These are phyloP conservation scores for Scorias spongiosa DNA, from an alignment of 2,329 filamentous ascomycete species.

Conservation along the genomic window DNA sequence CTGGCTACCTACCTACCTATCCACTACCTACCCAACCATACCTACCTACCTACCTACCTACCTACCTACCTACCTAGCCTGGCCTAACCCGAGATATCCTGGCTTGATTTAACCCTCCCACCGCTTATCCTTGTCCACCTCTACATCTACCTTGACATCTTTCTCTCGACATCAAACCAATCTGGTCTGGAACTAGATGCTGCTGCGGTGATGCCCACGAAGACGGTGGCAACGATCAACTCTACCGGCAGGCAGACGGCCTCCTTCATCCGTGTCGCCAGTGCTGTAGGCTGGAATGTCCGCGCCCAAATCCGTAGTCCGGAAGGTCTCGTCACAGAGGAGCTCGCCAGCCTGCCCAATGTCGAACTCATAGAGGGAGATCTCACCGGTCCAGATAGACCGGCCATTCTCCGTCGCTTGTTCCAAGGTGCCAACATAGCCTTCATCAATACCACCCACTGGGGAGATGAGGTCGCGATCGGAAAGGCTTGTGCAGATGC, in stretches of 20 bases:
- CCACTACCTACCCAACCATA: no score
- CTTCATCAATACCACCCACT: slow-evolving; percentile 96
- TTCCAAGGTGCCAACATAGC: slow-evolving; percentile 77
- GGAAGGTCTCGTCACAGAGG: slow-evolving; percentile 74
- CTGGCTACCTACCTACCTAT: no score
- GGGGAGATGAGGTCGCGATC: slow-evolving; percentile 84
- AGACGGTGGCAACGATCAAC: slow-evolving; percentile 89
- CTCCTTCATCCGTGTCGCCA: slow-evolving; percentile 84
- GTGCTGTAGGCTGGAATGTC: slow-evolving; percentile 84
- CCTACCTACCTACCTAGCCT: no score
- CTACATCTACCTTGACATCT: no score
- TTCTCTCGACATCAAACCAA: no score
- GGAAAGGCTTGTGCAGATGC: slow-evolving; percentile 80
- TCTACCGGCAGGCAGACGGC: slow-evolving; percentile 90
- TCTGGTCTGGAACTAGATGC: slow-evolving; percentile 3
- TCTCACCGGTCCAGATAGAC: slow-evolving; percentile 30
- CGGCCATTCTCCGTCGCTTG: slow-evolving; percentile 15
- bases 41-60: no score
- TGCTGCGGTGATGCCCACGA: slow-evolving; percentile 26
- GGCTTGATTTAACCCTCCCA: no score
- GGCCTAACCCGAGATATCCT: no score
- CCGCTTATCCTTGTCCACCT: no score
- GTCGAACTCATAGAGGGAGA: slow-evolving; percentile 58
- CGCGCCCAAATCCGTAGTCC: slow-evolving; percentile 80
- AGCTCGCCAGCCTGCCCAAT: slow-evolving; percentile 69